phyloP scores from a whole-genome alignment of 1,284 basidiomycete genomes.

The Sphagnurus paluster region DNA sequence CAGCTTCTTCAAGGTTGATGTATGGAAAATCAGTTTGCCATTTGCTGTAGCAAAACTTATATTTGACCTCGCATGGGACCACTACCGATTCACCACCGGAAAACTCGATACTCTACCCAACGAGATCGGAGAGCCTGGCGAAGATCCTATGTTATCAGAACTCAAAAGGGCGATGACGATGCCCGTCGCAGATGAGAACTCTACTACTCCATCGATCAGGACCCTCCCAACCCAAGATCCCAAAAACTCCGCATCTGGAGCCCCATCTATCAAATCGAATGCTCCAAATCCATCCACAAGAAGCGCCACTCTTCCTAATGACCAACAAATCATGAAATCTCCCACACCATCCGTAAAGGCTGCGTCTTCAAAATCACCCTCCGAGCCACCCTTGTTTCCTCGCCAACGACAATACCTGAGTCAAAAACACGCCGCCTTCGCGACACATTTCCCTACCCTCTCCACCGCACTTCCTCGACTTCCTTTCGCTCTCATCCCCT shows the following conservation, averaged over 20 bases:
- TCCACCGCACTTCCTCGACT: slow-evolving; percentile 71
- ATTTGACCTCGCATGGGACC: slow-evolving; percentile 66
- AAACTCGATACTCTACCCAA: slow-evolving; percentile 14
- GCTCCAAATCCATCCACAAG: not conserved
- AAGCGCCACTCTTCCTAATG: no score
- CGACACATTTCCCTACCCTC: slow-evolving; percentile 72
- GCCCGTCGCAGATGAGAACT: slow-evolving; percentile 16
- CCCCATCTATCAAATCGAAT: not conserved
- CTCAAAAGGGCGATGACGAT: slow-evolving; percentile 28
- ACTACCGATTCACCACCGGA: slow-evolving; percentile 40
- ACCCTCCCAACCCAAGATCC: slow-evolving; percentile 9
- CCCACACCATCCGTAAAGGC: no score
- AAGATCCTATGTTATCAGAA: slow-evolving; percentile 16
- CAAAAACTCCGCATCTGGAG: not conserved
- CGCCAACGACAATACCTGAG: slow-evolving; percentile 22
- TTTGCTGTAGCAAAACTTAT: slow-evolving; percentile 77
- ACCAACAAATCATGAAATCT: no score
- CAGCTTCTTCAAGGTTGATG: slow-evolving; percentile 64
- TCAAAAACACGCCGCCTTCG: slow-evolving; percentile 25
- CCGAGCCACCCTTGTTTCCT: slow-evolving; percentile 5
- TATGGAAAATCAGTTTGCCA: slow-evolving; percentile 85
- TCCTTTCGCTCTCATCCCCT: slow-evolving; percentile 84
- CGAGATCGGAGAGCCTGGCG: slow-evolving; percentile 9
- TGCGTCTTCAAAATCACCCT: no score
- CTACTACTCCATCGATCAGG: slow-evolving; percentile 19